Evolutionary conservation across 495 filamentous ascomycete genomes (phyloP).

Genomic region (Daldinia bambusicola): DNA sequence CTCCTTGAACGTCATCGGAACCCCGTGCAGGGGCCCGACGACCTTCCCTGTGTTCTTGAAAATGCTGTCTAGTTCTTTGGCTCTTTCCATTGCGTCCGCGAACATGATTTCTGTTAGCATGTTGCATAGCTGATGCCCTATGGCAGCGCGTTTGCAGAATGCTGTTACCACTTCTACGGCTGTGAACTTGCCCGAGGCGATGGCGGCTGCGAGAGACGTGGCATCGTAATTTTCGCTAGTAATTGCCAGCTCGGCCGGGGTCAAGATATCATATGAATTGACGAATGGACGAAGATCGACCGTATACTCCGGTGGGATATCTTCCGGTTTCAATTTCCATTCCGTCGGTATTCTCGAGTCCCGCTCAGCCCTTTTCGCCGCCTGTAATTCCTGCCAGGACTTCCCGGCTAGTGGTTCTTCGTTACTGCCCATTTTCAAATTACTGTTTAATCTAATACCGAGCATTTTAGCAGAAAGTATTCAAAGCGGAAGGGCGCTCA

Average conservation of each 20-base stretch:
- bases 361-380: constrained; percentile 35
- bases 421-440: constrained; percentile 23
- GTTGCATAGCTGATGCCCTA: constrained; percentile 53
- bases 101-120: constrained; percentile 73
- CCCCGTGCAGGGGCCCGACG: constrained; percentile 72
- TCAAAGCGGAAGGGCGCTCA: background rate
- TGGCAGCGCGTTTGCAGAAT: constrained; percentile 59
- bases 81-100: constrained; percentile 65
- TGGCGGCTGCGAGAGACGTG: constrained; percentile 36
- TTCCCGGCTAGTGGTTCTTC: constrained; percentile 14
- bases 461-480: constrained; percentile 1
- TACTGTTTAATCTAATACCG: background rate
- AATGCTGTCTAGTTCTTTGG: constrained; percentile 65
- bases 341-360: constrained; percentile 39
- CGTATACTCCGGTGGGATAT: constrained; percentile 29
- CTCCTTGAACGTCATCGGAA: constrained; percentile 74
- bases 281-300: constrained; percentile 40
- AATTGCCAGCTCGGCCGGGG: constrained; percentile 27
- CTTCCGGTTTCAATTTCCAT: constrained; percentile 41
- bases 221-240: constrained; percentile 40
- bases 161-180: constrained; percentile 59
- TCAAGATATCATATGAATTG: constrained; percentile 32
- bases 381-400: constrained; percentile 44
- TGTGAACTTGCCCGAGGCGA: constrained; percentile 47
- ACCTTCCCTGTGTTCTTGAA: constrained; percentile 60